phyloP scores from a whole-genome alignment of 2,329 filamentous ascomycete genomes.

The Ascochyta rabiei region DNA sequence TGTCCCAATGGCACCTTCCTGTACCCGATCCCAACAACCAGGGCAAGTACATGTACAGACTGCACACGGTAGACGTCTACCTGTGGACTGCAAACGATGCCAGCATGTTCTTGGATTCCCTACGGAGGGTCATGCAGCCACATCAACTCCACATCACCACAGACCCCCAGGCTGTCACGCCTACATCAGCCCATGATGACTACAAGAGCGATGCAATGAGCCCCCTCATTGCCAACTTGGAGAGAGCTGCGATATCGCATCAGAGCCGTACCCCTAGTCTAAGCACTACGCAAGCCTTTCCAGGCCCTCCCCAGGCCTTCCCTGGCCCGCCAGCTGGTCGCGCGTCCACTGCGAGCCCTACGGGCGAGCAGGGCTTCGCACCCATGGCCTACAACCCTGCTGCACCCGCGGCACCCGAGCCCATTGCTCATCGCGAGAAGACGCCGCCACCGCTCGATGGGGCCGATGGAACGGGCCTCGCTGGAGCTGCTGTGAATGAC shows the following conservation, averaged over 20 bases:
- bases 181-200: conserved; percentile 45
- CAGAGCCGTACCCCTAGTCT: conserved; percentile 48
- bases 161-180: conserved; percentile 48
- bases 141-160: conserved; percentile 47
- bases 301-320: conserved; percentile 45
- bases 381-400: conserved; percentile 81
- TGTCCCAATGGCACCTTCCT: conserved; percentile 73
- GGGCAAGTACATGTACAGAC: conserved; percentile 78
- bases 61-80: conserved; percentile 78
- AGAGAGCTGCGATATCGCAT: conserved; percentile 70
- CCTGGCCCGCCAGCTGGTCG: conserved; percentile 45
- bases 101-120: conserved; percentile 70
- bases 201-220: conserved; percentile 62
- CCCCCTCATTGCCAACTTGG: conserved; percentile 74
- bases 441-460: conserved; percentile 76
- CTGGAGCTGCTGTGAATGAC: conserved; percentile 48
- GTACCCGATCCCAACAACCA: conserved; percentile 74
- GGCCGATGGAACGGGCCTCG: conserved; percentile 55
- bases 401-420: conserved; percentile 75
- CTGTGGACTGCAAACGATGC: conserved; percentile 79
- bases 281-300: conserved; percentile 47
- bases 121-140: conserved; percentile 71
- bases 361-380: conserved; percentile 54
- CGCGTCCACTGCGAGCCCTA: conserved; percentile 36
- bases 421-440: conserved; percentile 75